Evolutionary conservation across 192 early-diverging fungal genomes (phyloP), one percentile per base, ranked within the genome.

Genomic region (Dissophora ornata): DNA sequence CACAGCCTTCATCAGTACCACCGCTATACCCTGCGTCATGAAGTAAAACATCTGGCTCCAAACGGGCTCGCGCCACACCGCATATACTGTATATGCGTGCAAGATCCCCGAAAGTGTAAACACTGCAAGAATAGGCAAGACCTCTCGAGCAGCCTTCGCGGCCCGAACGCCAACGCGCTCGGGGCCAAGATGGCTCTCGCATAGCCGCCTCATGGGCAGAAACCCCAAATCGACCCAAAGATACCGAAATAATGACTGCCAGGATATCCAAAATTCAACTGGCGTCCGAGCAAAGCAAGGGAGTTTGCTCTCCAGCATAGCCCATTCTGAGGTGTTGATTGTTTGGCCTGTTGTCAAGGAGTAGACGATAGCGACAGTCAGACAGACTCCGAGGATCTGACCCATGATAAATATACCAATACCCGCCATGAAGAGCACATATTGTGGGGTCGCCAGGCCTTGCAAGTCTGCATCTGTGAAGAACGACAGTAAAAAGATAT

Each of bases 191-290:
- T 49, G 5, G 32, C 29, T 32, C 30, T 47, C 25, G 21, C 57
- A 62, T 8, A 45, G 46, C 8, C 58, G 63, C 29, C 62, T 64
- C 10, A 45, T 36, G 22, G 73, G 73, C 4, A 67, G 26, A n/a
- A 62, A 67, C 4, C 58, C 73, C 10, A 77, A 26, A 45, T 77
- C 73, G 21, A 77, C 73, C 73, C 73, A 77, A 5, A 77, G 59
- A 25, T 62, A 67, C 13, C 73, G 57, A 30, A 77, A 67, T 16
- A 77, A 44, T 0, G 73, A 62, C 7, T 77, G 73, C 73, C 73
- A 77, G 42, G 44, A 53, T 38, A 36, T 32, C 73, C 73, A 77
- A 21, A 77, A 67, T 4, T 77, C 64, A 0, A 36, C 52, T 0
- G 73, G 73, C 2, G 63, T 61, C 21, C 49, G 21, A 18, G 73